Base-by-base conservation (phyloP, 495 filamentous ascomycete species). In the Pseudomonodictys pantanalensis region DNA sequence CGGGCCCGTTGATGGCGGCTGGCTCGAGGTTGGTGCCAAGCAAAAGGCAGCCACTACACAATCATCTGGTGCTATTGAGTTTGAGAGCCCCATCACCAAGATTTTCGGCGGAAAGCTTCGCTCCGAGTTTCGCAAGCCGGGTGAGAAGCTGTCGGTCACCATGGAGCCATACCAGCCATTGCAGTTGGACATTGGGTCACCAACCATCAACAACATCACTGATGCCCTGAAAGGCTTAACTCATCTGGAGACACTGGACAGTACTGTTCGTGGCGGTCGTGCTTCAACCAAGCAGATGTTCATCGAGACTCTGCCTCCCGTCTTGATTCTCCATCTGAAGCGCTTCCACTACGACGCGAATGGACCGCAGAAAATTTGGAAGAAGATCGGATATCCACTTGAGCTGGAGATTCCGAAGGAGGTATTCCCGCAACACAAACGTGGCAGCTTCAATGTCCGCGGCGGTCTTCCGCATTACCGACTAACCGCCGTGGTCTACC, bases 331-430 rank as follows among this genome's bases (percentile, higher is more conserved):
- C 35, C 93, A 98, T 68, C 79, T 98, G 9, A 98, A 98, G 73
- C 89, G 95, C 10, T 98, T 98, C 79, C 90, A 97, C 65, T 97
- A 95, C 70, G 91, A 96, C 53, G 88, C 84, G 65, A 79, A 88
- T 43, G 91, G 91, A 11, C 95, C 91, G 0, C 88, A 96, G 68
- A 98, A 98, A 74, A 95, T 97, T 58, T 97, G 92, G 92, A 98
- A 97, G 78, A 92, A 91, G 74, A 79, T 98, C 64, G 92, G 90
- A 32, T 97, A 98, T 67, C 93, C 93, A 0, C 78, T 97, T 12
- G 91, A 96, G 65, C 81, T 97, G 33, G 93, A 96, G 70, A 90
- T 98, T 61, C 93, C 93, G 1, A 86, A 86, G 25, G 95, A 97
- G 69, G 86, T 93, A n/a, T 88, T 98, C 71, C 86, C 90, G 4